Percentiles rank a stretch among this genome's conserved stretches.
Evolutionary conservation across 441 rosid species (phyloP).

Genomic region (Bruguiera hainesii): DNA sequence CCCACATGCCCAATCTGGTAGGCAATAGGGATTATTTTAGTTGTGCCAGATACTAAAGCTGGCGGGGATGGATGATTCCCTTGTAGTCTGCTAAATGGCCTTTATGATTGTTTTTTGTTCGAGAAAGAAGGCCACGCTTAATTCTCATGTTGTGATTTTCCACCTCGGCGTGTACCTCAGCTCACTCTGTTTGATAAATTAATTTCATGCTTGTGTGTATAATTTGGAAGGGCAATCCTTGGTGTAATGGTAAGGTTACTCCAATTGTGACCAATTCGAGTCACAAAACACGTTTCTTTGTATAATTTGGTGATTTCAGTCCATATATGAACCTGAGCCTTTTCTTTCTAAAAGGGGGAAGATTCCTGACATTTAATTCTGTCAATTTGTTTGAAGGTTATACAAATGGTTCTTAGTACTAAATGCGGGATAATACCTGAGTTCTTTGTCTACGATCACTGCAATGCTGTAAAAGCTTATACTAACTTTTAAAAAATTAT

Average conservation of each 20-base stretch:
- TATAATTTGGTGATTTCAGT: neutral
- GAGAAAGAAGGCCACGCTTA: conserved; percentile 3
- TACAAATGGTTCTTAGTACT: conserved; percentile 4
- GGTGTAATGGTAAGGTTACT: no score
- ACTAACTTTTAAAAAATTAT: conserved; percentile 39
- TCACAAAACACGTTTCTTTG: neutral
- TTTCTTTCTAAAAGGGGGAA: neutral
- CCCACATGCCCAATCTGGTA: neutral
- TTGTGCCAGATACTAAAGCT: no score
- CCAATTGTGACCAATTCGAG: no score
- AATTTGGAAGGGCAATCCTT: no score
- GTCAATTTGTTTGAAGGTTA: conserved; percentile 11
- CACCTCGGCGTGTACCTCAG: neutral
- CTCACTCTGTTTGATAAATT: neutral
- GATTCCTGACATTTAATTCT: conserved; percentile 10
- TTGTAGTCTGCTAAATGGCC: conserved; percentile 11
- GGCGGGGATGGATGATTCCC: neutral
- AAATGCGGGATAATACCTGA: conserved; percentile 19
- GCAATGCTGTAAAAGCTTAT: conserved; percentile 10
- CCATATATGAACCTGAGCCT: neutral
- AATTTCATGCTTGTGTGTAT: no score
- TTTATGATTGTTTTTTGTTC: conserved; percentile 9
- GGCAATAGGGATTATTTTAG: conserved; percentile 8
- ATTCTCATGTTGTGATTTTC: neutral
- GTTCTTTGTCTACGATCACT: conserved; percentile 16